Conservation (phyloP, 768 basidiomycete genomes). For the Tricholoma matsutake region DNA sequence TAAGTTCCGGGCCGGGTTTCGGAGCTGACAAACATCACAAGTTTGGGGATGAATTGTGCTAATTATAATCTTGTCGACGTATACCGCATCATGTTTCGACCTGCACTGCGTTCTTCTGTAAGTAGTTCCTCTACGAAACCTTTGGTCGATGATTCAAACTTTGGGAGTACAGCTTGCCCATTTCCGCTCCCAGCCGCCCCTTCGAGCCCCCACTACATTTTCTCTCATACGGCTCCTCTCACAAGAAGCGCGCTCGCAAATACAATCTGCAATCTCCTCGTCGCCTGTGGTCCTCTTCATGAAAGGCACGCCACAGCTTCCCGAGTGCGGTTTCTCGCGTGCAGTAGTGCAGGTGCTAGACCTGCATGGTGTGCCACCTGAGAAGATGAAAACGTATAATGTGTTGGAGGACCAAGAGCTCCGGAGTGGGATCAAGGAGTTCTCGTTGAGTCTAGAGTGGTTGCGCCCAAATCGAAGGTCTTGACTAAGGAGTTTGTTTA, state of each 20-base stretch:
- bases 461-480: neutral
- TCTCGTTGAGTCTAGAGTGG: conserved; percentile 64
- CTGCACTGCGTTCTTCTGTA: conserved; percentile 44
- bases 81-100: conserved; percentile 37
- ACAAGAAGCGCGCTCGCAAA: conserved; percentile 55
- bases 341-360: conserved; percentile 91
- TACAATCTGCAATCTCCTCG: conserved; percentile 70
- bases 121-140: conserved; percentile 13
- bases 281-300: conserved; percentile 94
- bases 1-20: no score
- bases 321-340: conserved; percentile 95
- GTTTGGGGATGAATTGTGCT: no score
- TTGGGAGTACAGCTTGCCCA: conserved; percentile 25
- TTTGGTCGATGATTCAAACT: neutral
- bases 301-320: conserved; percentile 88
- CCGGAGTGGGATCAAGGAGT: conserved; percentile 88
- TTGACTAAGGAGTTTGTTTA: neutral
- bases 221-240: conserved; percentile 46
- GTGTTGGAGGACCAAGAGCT: conserved; percentile 85
- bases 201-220: conserved; percentile 12
- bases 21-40: no score
- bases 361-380: conserved; percentile 70
- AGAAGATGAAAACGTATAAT: conserved; percentile 88
- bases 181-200: conserved; percentile 25
- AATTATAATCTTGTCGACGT: no score